phyloP scores from a whole-genome alignment of 2,329 filamentous ascomycete species.

The Epichloe brachyelytri region DNA sequence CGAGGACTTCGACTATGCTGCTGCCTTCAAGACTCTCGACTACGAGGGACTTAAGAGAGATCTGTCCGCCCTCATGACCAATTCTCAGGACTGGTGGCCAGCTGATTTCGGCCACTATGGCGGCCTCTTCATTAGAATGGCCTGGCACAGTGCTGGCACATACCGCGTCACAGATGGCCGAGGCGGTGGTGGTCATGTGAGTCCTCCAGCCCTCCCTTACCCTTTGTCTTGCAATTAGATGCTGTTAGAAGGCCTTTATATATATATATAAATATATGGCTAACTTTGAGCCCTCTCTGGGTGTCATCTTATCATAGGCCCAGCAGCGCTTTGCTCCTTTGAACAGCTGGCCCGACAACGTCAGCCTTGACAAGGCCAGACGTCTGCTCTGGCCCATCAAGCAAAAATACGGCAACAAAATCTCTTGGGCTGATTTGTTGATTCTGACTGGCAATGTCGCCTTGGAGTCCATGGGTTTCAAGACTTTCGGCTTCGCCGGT shows the following conservation, averaged over 20 bases:
- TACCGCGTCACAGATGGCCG: constrained; percentile 66
- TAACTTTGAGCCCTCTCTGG: background rate
- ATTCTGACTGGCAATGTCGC: constrained; percentile 65
- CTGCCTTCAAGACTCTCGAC: constrained; percentile 55
- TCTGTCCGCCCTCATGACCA: constrained; percentile 56
- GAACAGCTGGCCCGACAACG: constrained; percentile 73
- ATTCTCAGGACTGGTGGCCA: constrained; percentile 72
- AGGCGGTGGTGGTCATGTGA: constrained; percentile 52
- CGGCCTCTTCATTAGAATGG: constrained; percentile 68
- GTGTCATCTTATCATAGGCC: constrained; percentile 24
- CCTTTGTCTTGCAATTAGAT: too few species aligned
- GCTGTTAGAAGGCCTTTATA: too few species aligned
- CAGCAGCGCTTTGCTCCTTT: constrained; percentile 72
- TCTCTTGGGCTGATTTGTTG: constrained; percentile 66
- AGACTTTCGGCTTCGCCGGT: constrained; percentile 60
- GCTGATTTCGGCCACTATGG: constrained; percentile 74
- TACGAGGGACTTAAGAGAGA: constrained; percentile 59
- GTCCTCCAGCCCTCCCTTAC: background rate
- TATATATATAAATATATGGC: too few species aligned
- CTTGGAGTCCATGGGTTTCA: constrained; percentile 63
- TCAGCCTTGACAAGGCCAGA: constrained; percentile 66
- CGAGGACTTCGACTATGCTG: constrained; percentile 57
- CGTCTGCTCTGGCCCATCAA: constrained; percentile 71
- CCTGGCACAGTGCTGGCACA: constrained; percentile 70
- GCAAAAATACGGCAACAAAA: constrained; percentile 73